These are phyloP conservation scores for Theobroma grandiflorum DNA, from an alignment of 441 rosid species.

Conservation along the genomic window DNA sequence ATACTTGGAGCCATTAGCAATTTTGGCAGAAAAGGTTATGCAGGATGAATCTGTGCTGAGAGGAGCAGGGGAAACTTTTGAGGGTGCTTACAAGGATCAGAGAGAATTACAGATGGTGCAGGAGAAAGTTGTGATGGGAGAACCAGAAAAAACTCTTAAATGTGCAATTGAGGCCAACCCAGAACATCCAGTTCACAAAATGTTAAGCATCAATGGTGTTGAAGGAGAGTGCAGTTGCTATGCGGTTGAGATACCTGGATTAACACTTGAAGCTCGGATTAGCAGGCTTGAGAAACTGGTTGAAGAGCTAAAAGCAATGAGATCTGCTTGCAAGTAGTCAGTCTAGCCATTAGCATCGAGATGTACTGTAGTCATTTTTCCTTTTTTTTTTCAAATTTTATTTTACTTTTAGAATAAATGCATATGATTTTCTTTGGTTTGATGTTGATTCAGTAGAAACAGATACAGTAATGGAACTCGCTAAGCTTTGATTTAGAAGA, in stretches of 20 bases:
- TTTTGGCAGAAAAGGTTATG: slow-evolving; percentile 19
- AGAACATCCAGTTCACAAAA: not conserved
- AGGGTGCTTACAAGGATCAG: not conserved
- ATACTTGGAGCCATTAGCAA: slow-evolving; percentile 27
- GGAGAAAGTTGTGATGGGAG: not conserved
- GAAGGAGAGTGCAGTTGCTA: not conserved
- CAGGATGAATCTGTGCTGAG: slow-evolving; percentile 16
- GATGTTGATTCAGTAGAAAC: not conserved
- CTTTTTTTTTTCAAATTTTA: not conserved
- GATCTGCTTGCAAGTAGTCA: slow-evolving; percentile 17
- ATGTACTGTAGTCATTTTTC: not conserved
- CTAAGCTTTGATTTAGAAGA: not conserved
- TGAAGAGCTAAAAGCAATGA: slow-evolving; percentile 25
- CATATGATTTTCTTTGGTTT: slow-evolving; percentile 10
- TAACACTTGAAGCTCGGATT: slow-evolving; percentile 31
- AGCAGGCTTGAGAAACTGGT: slow-evolving; percentile 35
- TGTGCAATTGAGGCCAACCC: not conserved
- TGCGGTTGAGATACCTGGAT: not conserved
- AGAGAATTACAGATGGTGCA: not conserved
- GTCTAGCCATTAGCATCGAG: slow-evolving; percentile 1
- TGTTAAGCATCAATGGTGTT: not conserved
- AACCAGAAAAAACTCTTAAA: not conserved
- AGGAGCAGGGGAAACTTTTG: not conserved
- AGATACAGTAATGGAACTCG: not conserved
- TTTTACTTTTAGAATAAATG: not conserved